Evolutionary conservation across 768 basidiomycete species (phyloP).

Genomic region (Cystofilobasidium ferigula): DNA sequence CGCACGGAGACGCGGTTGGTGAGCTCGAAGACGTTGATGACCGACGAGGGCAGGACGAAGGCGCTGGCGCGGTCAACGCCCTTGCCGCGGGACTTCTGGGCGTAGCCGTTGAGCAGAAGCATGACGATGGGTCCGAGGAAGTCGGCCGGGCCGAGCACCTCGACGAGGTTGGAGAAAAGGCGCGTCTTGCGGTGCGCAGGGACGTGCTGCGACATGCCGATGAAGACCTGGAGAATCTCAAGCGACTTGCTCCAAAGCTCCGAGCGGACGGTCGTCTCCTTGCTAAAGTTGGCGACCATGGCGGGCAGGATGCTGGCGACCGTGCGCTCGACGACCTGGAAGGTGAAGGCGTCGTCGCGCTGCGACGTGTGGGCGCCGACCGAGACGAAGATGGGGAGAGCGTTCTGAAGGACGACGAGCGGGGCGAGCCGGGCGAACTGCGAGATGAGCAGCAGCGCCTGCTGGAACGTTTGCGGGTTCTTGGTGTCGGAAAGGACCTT

Average conservation of each 20-base stretch:
- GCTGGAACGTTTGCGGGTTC: constrained; percentile 90
- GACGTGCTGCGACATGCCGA: constrained; percentile 80
- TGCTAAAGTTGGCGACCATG: constrained; percentile 68
- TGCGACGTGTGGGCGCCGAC: constrained; percentile 99
- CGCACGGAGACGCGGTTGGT: constrained; percentile 29
- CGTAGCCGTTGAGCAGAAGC: constrained; percentile 61
- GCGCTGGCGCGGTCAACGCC: constrained; percentile 51
- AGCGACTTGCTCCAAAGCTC: constrained; percentile 58
- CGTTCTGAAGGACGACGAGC: constrained; percentile 79
- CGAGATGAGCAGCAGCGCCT: constrained; percentile 77
- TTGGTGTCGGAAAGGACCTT: constrained; percentile 76
- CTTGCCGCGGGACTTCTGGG: constrained; percentile 45
- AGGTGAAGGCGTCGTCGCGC: constrained; percentile 88
- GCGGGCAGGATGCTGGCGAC: constrained; percentile 88
- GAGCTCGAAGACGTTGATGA: constrained; percentile 38
- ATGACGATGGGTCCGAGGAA: constrained; percentile 75
- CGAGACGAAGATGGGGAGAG: constrained; percentile 98
- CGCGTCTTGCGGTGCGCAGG: constrained; percentile 85
- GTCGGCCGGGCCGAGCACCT: constrained; percentile 64
- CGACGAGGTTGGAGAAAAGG: constrained; percentile 78
- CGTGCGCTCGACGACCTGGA: constrained; percentile 92
- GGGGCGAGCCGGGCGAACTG: constrained; percentile 72
- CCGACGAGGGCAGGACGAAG: constrained; percentile 55
- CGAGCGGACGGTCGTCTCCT: constrained; percentile 46
- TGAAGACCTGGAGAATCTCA: constrained; percentile 81